Evolutionary conservation across 371 early-diverging fungal genomes (phyloP), one percentile per base, ranked within the genome.

Genomic region (Mortierella sp.): DNA sequence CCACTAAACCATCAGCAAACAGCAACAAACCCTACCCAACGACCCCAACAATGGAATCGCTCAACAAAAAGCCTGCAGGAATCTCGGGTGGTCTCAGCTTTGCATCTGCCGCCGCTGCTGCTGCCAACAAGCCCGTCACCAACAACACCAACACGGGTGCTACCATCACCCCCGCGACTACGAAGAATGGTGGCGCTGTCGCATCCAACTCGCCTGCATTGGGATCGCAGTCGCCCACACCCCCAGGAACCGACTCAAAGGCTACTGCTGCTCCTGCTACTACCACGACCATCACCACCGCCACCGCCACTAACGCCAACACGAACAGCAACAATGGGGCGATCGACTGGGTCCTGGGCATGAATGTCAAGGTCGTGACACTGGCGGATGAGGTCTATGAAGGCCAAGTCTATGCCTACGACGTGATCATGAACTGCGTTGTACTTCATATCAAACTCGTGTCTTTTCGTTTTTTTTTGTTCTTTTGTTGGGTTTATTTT

Each of bases 361-460:
- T 86, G 45, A 68, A 71, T 37, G 89, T 93, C 85, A 89, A 88
- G 77, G 79, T 91, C 66, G 90, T 89, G 73, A 91, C 92, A 1
- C 74, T 75, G 55, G 79, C 85, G 44, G 89, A 90, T 82, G 92
- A 92, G 79, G 86, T 88, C 75, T 79, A 89, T 65, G 89, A 91
- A 44, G 93, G 93, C 34, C 81, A 85, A 53, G 88, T 93, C 67
- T 93, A 88, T 77, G 89, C 93, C 2, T 90, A 86, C 67, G 93
- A 93, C 81, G 75, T 85, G 44, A 85, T 84, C 64, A 90, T 91
- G 66, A 92, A 91, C 81, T 90, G 91, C 71, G 77, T 93, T 79
- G 92, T 89, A 66, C 88, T 93, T 86, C 90, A 93, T 91, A 92
- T 91, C 81, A 76, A 24, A 58, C 81, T 80, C 81, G 81, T 77